Evolutionary conservation across 2,329 filamentous ascomycete genomes (phyloP).

Genomic region (Nannizzia gypsea): DNA sequence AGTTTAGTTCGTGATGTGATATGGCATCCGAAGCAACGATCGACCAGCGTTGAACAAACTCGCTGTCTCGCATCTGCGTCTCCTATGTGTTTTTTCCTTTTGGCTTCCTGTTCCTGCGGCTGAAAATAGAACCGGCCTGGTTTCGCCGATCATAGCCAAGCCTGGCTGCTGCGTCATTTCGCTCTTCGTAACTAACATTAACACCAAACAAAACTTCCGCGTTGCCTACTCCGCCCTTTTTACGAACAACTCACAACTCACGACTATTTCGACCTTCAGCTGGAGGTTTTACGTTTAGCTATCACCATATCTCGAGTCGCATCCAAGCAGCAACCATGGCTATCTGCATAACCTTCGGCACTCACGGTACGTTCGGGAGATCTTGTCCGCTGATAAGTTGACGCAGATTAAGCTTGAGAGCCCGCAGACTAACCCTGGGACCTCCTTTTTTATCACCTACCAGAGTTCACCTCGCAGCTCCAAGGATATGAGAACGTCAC

Average conservation of each 20-base stretch:
- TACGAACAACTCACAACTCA: background rate
- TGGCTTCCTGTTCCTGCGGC: background rate
- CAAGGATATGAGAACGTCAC: constrained; percentile 27
- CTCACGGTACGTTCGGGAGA: constrained; percentile 15
- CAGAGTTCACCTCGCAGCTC: constrained; percentile 25
- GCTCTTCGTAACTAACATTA: background rate
- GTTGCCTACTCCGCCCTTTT: background rate
- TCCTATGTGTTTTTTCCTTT: no score
- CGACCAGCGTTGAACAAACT: no score
- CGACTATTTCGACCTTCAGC: background rate
- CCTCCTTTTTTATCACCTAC: background rate
- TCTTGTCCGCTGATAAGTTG: background rate
- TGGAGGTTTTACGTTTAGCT: no score
- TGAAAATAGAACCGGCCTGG: background rate
- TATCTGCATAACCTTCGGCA: constrained; percentile 22
- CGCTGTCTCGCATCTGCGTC: no score
- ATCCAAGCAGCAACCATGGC: constrained; percentile 12
- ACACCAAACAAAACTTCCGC: background rate
- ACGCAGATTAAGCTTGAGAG: no score
- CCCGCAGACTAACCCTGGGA: background rate
- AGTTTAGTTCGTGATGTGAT: no score
- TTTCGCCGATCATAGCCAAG: constrained; percentile 1
- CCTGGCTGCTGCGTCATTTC: background rate
- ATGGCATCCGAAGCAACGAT: no score
- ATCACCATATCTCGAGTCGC: background rate